A percentile compares a stretch with the other conserved stretches of the same genome.
These are phyloP conservation scores for Globisporangium abappressorium DNA, from an alignment of 352 stramenopile species.

Conservation along the genomic window DNA sequence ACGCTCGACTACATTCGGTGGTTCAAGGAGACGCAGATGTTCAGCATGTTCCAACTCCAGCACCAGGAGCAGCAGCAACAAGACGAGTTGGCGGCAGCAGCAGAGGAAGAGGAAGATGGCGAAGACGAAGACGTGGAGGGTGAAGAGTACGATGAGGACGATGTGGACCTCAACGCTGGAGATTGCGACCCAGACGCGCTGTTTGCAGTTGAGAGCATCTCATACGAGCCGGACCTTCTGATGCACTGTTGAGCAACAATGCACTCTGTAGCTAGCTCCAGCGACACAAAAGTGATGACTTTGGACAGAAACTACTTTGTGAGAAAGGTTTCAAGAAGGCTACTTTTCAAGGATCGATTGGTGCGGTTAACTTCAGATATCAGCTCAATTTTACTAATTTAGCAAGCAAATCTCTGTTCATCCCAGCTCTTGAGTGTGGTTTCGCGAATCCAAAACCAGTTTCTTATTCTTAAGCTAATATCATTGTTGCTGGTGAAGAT, in stretches of 20 bases:
- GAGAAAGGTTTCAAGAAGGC: no score
- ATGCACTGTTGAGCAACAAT: neutral
- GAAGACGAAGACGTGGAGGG: constrained; percentile 29
- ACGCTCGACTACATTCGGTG: constrained; percentile 56
- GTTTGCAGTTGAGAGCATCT: constrained; percentile 7
- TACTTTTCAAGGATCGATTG: neutral
- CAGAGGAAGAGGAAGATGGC: constrained; percentile 21
- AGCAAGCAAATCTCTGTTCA: neutral
- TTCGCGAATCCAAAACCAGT: neutral
- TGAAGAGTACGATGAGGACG: constrained; percentile 16
- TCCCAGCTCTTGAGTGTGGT: neutral
- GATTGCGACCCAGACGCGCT: constrained; percentile 6
- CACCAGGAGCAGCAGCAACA: constrained; percentile 35
- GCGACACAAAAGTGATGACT: neutral
- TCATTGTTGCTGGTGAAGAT: no score
- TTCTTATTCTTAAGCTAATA: neutral
- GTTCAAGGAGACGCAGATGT: constrained; percentile 84
- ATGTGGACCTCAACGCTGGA: constrained; percentile 18
- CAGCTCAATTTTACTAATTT: neutral
- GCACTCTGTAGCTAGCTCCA: neutral
- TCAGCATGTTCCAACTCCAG: constrained; percentile 63
- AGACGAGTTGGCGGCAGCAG: constrained; percentile 24
- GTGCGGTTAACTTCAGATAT: no score
- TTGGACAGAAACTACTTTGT: no score
- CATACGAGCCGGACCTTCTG: constrained; percentile 3